phyloP scores from a whole-genome alignment of 805 yeast genomes.

The Clavispora carvajalis region DNA sequence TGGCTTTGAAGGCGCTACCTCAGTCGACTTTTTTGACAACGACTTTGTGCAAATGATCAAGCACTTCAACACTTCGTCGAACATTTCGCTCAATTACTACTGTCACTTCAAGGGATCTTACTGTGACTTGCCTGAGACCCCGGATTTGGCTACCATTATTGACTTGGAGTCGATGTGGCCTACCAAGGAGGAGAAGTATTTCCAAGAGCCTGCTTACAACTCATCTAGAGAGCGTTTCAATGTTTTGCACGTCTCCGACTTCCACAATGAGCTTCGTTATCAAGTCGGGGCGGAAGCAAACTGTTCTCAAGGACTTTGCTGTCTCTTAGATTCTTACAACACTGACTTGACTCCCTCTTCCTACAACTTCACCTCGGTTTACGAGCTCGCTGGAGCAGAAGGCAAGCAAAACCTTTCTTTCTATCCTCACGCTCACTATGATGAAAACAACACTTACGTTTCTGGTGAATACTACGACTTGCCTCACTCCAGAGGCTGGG shows the following conservation, averaged over 20 bases:
- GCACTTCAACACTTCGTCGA: constrained; percentile 32
- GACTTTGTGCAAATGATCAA: constrained; percentile 35
- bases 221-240: constrained; percentile 39
- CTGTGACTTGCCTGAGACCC: constrained; percentile 52
- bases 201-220: constrained; percentile 27
- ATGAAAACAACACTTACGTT: constrained; percentile 19
- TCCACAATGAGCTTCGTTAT: constrained; percentile 56
- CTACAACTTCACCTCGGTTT: constrained; percentile 29
- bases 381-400: constrained; percentile 11
- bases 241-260: constrained; percentile 63
- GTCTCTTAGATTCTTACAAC: constrained; percentile 48
- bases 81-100: constrained; percentile 41
- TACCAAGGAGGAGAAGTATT: constrained; percentile 21
- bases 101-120: constrained; percentile 43
- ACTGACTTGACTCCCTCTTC: constrained; percentile 16
- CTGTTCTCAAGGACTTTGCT: constrained; percentile 54
- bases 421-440: constrained; percentile 29
- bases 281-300: constrained; percentile 53
- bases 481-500: constrained; percentile 20
- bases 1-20: constrained; percentile 16
- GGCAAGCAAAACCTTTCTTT: constrained; percentile 18
- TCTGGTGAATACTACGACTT: constrained; percentile 32
- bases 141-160: constrained; percentile 38
- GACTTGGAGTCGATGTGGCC: constrained; percentile 35
- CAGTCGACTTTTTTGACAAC: constrained; percentile 32